phyloP scores from a whole-genome alignment of 78 protist genomes.

The Chrysochromulina parva region DNA sequence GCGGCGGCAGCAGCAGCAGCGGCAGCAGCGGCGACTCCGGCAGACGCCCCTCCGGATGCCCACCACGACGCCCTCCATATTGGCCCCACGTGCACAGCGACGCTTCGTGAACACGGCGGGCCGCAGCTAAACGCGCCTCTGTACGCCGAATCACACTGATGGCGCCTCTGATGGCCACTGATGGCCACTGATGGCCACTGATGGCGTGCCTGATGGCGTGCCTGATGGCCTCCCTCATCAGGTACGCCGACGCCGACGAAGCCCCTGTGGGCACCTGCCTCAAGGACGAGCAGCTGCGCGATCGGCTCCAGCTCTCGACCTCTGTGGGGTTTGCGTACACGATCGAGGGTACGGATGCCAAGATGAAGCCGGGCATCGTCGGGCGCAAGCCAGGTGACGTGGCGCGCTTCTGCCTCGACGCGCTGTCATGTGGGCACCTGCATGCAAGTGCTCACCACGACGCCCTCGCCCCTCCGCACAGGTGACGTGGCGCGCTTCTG shows the following conservation, averaged over 20 bases:
- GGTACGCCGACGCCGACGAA: background rate
- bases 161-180: background rate
- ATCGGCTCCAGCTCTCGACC: background rate
- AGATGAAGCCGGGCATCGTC: constrained; percentile 22
- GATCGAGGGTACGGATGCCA: background rate
- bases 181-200: too few species aligned
- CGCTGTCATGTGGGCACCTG: too few species aligned
- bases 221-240: background rate
- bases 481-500: background rate
- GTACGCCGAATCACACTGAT: too few species aligned
- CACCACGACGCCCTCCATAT: too few species aligned
- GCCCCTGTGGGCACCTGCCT: background rate
- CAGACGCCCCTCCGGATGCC: too few species aligned
- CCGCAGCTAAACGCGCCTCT: too few species aligned
- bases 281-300: background rate
- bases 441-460: too few species aligned
- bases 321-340: background rate
- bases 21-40: background rate
- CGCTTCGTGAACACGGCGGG: too few species aligned
- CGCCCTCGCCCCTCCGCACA: too few species aligned
- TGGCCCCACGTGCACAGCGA: too few species aligned
- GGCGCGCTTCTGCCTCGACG: background rate
- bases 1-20: background rate
- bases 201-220: background rate
- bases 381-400: background rate